These are phyloP conservation scores for Colletotrichum musae DNA, from an alignment of 2,329 filamentous ascomycete genomes.

Conservation along the genomic window DNA sequence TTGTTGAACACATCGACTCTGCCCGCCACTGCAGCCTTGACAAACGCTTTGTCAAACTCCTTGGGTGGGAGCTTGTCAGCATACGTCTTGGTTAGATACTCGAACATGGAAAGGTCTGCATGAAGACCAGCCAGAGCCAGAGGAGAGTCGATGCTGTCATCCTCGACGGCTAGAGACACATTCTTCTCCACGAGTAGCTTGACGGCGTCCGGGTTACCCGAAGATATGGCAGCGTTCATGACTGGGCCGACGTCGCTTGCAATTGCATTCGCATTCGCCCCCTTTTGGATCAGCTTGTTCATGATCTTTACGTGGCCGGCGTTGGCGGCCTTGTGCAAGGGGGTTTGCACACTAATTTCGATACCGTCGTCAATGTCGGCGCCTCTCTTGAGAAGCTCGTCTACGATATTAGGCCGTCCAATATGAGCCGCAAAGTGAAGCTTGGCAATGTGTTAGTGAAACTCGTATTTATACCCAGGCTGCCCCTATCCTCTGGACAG, in stretches of 20 bases:
- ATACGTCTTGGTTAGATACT: slow-evolving; percentile 57
- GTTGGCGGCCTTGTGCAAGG: slow-evolving; percentile 56
- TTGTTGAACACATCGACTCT: slow-evolving; percentile 57
- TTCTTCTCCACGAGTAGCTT: slow-evolving; percentile 55
- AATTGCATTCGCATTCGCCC: slow-evolving; percentile 54
- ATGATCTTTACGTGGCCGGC: slow-evolving; percentile 57
- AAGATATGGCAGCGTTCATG: slow-evolving; percentile 58
- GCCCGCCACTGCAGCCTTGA: slow-evolving; percentile 55
- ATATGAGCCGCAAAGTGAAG: slow-evolving; percentile 50
- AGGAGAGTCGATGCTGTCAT: slow-evolving; percentile 49
- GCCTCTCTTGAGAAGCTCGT: slow-evolving; percentile 52
- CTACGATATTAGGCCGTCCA: slow-evolving; percentile 53
- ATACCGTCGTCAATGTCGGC: slow-evolving; percentile 53
- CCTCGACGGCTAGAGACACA: slow-evolving; percentile 52
- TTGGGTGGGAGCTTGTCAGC: slow-evolving; percentile 53
- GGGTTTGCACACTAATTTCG: slow-evolving; percentile 51
- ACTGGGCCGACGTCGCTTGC: slow-evolving; percentile 49
- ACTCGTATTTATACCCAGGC: too few species aligned
- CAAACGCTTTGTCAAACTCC: slow-evolving; percentile 57
- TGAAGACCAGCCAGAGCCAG: slow-evolving; percentile 55
- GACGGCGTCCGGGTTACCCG: slow-evolving; percentile 57
- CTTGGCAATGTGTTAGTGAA: slow-evolving; percentile 24
- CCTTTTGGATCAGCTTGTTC: slow-evolving; percentile 54
- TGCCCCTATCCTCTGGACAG: not conserved
- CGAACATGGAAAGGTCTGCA: slow-evolving; percentile 57